Evolutionary conservation across 2,329 filamentous ascomycete species (phyloP), one percentile per base, ranked within the genome.

Genomic region (Cercospora zeina): DNA sequence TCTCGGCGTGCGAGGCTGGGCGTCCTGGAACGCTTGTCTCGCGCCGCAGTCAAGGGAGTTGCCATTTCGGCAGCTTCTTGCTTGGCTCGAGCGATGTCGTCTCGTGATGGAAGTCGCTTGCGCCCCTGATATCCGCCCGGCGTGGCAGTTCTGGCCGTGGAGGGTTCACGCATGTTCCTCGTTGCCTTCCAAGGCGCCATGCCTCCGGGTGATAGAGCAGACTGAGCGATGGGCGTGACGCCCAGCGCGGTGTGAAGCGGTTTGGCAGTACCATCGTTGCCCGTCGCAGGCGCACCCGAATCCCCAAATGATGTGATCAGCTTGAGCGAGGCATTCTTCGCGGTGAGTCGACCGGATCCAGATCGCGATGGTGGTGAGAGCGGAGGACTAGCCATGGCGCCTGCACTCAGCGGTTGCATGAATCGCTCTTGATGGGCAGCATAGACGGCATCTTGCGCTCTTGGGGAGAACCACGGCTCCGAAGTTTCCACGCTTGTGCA

Each of bases 251-350:
- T 63, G 19, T 50, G 58, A 49, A 42, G 36, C 19, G 58, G 58
- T 33, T 37, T 60, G 27, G 58, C 62, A 16, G 50, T 59, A 11
- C 33, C 24, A 24, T 60, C 53, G n/a, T 59, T 51, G 24, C 45
- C 49, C 31, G 55, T 30, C 87, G 75, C 85, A 65, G 88, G 87
- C 4, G 80, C 79, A 4, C 78, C 78, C 50, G 81, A 80, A 53
- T 87, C 85, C 7, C 87, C 89, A 71, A 99, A 97, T 0, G 89
- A 88, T 0, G 95, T 97, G 70, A 97, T 96, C 1, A 97, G 84
- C 75, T 96, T 96, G 63, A 97, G 80, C 0, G 93, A 87, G 9
- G 91, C 90, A 30, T 89, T 88, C 78, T 96, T 96, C 11, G 88
- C 86, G 56, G 91, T 86, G 50, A 84, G 77, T 33, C 83, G 76